Base-by-base conservation (phyloP, 1,284 basidiomycete genomes). In the Bjerkandera adusta region DNA sequence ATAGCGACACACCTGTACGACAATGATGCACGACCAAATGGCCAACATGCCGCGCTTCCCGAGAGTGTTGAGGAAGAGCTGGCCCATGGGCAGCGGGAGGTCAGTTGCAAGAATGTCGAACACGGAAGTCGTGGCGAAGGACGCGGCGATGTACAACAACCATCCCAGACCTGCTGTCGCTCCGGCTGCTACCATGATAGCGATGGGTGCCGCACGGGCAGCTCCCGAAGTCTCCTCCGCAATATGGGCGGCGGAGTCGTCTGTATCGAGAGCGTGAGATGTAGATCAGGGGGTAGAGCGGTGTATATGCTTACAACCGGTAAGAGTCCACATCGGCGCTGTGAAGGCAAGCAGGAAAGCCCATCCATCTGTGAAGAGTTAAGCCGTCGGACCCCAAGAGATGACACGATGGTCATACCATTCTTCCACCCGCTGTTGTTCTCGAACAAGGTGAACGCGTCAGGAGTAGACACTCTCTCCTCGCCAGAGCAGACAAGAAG, bases 211-310 rank as follows among this genome's bases (percentile, higher is more conserved):
- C 15, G 81, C 80, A 42, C 71, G 69, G 10, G 77, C 74, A 3
- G 86, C 86, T 32, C 81, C 80, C 4, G 82, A 66, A 0, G 81
- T 78, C 63, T 89, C 87, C 66, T 89, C 86, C 10, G 82, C 76
- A 39, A 89, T 82, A 57, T 89, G 85, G n/a, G 83, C 84, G 2
- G 86, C 84, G 22, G 85, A 85, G 57, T 89, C 86, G 55, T 86
- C 84, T 85, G 52, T 2, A 3, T 18, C 7, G 12, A 42, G 49
- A 26, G 29, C 10, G 27, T 45, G 16, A 36, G 7, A 36, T 43
- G 6, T 15, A 13, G 22, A 35, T 46, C 18, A 43, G 30, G 8
- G 29, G 27, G n/a, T n/a, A n/a, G 4, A 20, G 11, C 8, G 34
- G 6, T 25, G 38, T 12, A 27, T 5, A 26, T 5, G 59, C 80